These are phyloP conservation scores for Perkinsus chesapeaki DNA, from an alignment of 169 alveolate genomes.

Conservation along the genomic window DNA sequence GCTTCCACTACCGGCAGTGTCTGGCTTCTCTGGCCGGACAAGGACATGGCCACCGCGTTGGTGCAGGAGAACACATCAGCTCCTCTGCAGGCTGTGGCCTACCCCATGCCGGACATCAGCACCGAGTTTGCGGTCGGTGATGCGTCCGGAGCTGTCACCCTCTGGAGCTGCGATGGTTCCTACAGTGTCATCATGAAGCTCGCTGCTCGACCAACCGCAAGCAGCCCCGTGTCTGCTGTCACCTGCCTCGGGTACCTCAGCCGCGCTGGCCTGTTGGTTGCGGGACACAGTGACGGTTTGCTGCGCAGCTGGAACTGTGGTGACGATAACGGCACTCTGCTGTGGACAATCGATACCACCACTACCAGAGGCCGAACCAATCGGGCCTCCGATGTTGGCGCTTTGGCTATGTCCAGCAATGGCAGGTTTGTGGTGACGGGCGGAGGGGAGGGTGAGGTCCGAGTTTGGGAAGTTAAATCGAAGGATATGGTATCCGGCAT, in stretches of 20 bases:
- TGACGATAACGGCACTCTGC: slow-evolving; percentile 48
- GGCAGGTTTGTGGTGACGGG: slow-evolving; percentile 59
- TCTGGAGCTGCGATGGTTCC: not conserved
- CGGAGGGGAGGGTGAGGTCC: slow-evolving; percentile 67
- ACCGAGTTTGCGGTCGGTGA: not conserved
- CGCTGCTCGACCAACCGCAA: not conserved
- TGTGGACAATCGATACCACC: slow-evolving; percentile 72
- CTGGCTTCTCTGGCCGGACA: not conserved
- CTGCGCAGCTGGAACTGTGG: slow-evolving; percentile 49
- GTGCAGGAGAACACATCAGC: not conserved
- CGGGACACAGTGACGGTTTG: slow-evolving; percentile 70
- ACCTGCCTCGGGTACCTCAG: slow-evolving; percentile 51
- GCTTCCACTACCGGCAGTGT: not conserved
- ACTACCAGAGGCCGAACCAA: slow-evolving; percentile 65
- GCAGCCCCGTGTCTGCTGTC: slow-evolving; percentile 52
- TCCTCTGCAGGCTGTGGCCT: not conserved
- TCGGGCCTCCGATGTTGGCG: slow-evolving; percentile 27
- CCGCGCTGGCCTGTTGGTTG: slow-evolving; percentile 57
- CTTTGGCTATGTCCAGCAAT: slow-evolving; percentile 28
- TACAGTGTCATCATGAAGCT: not conserved
- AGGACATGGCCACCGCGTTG: not conserved
- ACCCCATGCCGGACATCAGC: not conserved
- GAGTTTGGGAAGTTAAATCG: slow-evolving; percentile 74
- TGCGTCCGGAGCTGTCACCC: not conserved
- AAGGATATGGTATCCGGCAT: slow-evolving; percentile 68